Evolutionary conservation across 2,329 filamentous ascomycete genomes (phyloP), one percentile per base, ranked within the genome.

Genomic region (Fonsecaea multimorphosa): DNA sequence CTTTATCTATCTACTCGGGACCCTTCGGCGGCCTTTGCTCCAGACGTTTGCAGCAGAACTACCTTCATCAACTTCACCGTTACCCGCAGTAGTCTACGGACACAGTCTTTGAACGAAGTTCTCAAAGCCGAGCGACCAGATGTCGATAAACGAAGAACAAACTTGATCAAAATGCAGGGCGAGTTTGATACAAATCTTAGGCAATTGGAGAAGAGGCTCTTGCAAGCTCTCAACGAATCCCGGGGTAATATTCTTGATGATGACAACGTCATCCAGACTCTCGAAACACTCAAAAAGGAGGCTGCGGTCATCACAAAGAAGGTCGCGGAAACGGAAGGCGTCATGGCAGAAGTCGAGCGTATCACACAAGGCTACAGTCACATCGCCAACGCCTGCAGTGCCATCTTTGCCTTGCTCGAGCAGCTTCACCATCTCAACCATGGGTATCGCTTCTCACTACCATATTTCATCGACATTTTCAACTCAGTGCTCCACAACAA

Each of bases 61-160:
- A 99, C 96, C 0, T 97, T 99, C 79, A 95, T 99, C 85, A 99
- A 99, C 81, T 99, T 99, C 73, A 98, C 96, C 0, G 94, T 99
- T 69, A 99, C 95, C 3, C 94, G 98, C 81, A 97, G 95, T 86
- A 98, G 94, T 84, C 85, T 99, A 75, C 95, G 97, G 81, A 98
- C 95, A 1, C 95, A 99, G 79, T 97, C 95, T 0, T 87, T 99
- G 72, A 97, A 97, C 72, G 93, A 99, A 70, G 95, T 98, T 36
- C 86, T 99, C 74, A 98, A 98, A 79, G 97, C 93, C 14, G 95
- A 99, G 83, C 88, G 96, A 63, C 95, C 96, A 3, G 95, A 99
- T 79, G 93, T 99, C 19, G 95, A 99, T 76, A 93, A 98, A 82
- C 88, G 95, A 70, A 89, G 95, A 64, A 96, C 93, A 38, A 98